Evolutionary conservation across 306 rosid species (phyloP).

Genomic region (Malus sylvestris): DNA sequence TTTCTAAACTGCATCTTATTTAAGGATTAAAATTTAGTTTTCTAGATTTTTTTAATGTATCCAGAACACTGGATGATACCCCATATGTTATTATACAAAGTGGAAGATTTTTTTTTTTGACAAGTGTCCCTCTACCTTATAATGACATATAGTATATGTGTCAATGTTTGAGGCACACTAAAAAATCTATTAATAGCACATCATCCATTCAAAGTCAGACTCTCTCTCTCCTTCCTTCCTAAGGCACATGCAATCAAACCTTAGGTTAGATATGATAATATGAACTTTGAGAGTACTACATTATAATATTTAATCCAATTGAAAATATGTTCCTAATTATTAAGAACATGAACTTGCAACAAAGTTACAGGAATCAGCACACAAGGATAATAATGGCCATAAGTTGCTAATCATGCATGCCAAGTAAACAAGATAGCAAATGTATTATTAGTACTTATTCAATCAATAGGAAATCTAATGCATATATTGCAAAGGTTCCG

Average conservation of each 20-base stretch:
- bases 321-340: slow-evolving; percentile 1
- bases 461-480: background rate
- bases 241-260: slow-evolving; percentile 19
- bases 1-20: no score
- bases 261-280: slow-evolving; percentile 13
- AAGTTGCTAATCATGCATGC: slow-evolving; percentile 9
- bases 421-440: background rate
- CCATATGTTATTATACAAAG: no score
- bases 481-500: background rate
- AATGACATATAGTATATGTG: no score
- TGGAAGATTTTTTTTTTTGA: no score
- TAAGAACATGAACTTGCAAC: slow-evolving; percentile 4
- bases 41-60: no score
- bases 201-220: slow-evolving; percentile 13
- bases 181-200: background rate
- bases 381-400: slow-evolving; percentile 5
- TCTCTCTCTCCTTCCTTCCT: background rate
- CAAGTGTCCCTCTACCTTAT: no score
- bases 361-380: background rate
- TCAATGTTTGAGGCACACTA: no score
- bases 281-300: background rate
- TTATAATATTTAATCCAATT: background rate
- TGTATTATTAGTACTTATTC: background rate
- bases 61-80: no score
- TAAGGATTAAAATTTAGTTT: no score